Conservation (phyloP, 179 eudicot species). For the Beta lomatogona region DNA sequence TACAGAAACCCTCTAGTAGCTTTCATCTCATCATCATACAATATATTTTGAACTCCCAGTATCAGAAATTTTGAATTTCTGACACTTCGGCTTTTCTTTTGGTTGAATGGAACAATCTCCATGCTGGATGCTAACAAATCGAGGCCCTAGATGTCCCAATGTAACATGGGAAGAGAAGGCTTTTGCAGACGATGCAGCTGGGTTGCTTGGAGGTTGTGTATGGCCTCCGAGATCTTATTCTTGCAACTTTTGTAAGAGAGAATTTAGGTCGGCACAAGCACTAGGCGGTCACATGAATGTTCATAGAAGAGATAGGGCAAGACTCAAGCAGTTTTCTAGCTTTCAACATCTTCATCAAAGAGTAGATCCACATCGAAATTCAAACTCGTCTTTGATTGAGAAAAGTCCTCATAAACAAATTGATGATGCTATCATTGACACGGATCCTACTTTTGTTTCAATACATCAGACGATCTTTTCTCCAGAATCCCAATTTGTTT, state of each 20-base stretch:
- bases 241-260: conserved; percentile 17
- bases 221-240: conserved; percentile 51
- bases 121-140: conserved; percentile 43
- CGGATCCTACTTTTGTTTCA: conserved; percentile 13
- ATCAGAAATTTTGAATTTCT: too few species aligned
- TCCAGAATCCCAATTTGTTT: neutral
- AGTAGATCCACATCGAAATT: conserved; percentile 19
- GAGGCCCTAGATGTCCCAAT: conserved; percentile 14
- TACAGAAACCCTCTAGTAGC: neutral
- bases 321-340: conserved; percentile 30
- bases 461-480: conserved; percentile 33
- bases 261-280: too few species aligned
- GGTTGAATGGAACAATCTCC: conserved; percentile 43
- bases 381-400: neutral
- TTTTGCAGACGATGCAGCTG: conserved; percentile 45
- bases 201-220: conserved; percentile 44
- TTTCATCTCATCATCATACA: neutral
- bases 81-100: neutral
- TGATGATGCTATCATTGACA: neutral
- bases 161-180: conserved; percentile 50
- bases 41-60: too few species aligned
- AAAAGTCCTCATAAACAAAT: neutral
- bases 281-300: conserved; percentile 22
- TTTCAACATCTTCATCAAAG: neutral
- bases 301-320: conserved; percentile 47